Conservation (phyloP, 495 filamentous ascomycete species). For the Hypoxylon trugodes region DNA sequence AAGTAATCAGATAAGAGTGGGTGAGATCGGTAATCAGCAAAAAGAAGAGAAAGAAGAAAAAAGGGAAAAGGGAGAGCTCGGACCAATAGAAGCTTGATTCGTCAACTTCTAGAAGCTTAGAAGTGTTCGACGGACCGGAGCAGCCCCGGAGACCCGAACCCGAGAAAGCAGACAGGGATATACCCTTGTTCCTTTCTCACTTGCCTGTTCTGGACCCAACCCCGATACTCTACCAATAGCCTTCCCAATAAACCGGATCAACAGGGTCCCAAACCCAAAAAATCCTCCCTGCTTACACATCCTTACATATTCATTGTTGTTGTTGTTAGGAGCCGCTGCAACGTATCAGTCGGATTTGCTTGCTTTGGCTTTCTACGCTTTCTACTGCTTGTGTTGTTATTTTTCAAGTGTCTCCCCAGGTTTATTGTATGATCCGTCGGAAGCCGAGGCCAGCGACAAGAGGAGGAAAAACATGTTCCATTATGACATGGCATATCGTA, state of each 20-base stretch:
- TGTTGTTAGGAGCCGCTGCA: conserved; percentile 29
- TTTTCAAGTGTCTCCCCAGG: background rate
- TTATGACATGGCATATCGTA: no score
- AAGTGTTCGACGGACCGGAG: conserved; percentile 38
- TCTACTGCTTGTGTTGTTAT: no score
- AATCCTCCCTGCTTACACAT: conserved; percentile 10
- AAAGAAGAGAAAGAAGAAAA: no score
- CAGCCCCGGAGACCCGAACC: conserved; percentile 35
- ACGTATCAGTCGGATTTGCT: conserved; percentile 41
- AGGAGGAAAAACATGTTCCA: no score
- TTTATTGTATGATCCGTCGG: conserved; percentile 3
- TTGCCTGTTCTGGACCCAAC: conserved; percentile 36
- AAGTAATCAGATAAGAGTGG: conserved; percentile 35
- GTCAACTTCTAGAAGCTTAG: conserved; percentile 34
- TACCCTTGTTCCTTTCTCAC: conserved; percentile 31
- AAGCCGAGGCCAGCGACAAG: conserved; percentile 18
- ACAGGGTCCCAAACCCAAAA: conserved; percentile 21
- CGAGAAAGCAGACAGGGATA: conserved; percentile 30
- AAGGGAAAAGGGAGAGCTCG: no score
- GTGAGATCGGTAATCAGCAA: conserved; percentile 40
- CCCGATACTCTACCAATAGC: conserved; percentile 39
- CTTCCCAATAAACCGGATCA: conserved; percentile 42
- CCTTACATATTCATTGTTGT: conserved; percentile 25
- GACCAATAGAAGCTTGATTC: conserved; percentile 28
- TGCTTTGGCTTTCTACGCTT: no score